phyloP scores from a whole-genome alignment of 345 rosid genomes.

The Eucalyptus marginata region DNA sequence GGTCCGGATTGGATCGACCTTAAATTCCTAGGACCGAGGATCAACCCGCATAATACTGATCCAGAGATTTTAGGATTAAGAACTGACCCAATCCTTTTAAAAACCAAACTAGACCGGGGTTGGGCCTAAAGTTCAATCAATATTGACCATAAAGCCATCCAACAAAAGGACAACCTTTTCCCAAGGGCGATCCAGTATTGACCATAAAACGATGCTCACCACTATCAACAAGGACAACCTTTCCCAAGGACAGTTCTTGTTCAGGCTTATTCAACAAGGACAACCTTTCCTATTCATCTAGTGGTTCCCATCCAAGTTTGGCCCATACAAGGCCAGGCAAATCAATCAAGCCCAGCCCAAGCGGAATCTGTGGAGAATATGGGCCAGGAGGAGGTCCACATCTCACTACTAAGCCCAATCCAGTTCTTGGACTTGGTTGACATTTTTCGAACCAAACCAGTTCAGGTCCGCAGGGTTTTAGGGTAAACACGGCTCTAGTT shows the following conservation, averaged over 20 bases:
- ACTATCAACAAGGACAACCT: too few relatives aligned
- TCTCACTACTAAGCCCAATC: background rate
- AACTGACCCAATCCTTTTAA: too few relatives aligned
- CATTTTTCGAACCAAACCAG: background rate
- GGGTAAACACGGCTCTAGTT: background rate
- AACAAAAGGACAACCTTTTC: too few relatives aligned
- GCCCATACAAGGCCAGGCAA: background rate
- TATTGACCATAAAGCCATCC: too few relatives aligned
- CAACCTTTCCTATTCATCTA: background rate
- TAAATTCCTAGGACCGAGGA: accelerated
- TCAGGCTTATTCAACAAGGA: too few relatives aligned
- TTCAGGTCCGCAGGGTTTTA: background rate
- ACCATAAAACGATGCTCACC: too few relatives aligned
- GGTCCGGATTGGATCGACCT: accelerated
- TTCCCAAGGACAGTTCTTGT: too few relatives aligned
- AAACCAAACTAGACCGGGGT: too few relatives aligned
- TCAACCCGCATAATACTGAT: accelerated
- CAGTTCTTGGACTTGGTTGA: background rate
- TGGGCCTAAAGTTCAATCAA: too few relatives aligned
- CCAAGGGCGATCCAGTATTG: too few relatives aligned
- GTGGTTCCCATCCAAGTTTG: background rate
- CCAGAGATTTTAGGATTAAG: too few relatives aligned
- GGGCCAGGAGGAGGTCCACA: background rate
- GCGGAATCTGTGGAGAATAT: background rate
- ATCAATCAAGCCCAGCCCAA: background rate